Evolutionary conservation across 2,329 filamentous ascomycete genomes (phyloP).

Genomic region (Sarocladium brachiariae): DNA sequence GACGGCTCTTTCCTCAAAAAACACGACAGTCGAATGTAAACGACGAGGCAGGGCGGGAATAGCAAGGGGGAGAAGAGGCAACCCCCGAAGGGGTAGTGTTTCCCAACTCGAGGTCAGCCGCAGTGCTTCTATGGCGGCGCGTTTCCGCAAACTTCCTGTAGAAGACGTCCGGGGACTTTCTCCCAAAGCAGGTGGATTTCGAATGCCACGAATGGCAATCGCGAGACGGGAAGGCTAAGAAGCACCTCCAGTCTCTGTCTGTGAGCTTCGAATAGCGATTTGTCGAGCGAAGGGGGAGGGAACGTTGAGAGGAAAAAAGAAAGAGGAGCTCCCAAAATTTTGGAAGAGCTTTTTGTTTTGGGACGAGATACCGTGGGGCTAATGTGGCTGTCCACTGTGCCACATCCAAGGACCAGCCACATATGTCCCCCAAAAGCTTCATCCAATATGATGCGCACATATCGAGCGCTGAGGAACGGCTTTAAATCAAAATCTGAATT

Average conservation of each 20-base stretch:
- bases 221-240: conserved; percentile 28
- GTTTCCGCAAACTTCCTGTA: conserved; percentile 68
- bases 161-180: conserved; percentile 98
- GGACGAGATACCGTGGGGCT: conserved; percentile 2
- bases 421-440: not conserved
- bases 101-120: conserved; percentile 61
- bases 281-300: conserved; percentile 87
- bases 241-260: conserved; percentile 63
- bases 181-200: conserved; percentile 73
- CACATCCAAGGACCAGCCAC: not conserved
- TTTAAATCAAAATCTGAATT: too few species aligned
- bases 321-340: conserved; percentile 17
- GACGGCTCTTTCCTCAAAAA: conserved; percentile 15
- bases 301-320: conserved; percentile 27
- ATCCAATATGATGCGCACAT: not conserved
- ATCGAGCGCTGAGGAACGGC: not conserved
- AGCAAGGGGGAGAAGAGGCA: conserved; percentile 25
- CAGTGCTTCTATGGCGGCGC: conserved; percentile 99
- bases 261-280: conserved; percentile 99
- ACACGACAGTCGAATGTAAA: conserved; percentile 39
- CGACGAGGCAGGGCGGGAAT: conserved; percentile 33
- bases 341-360: conserved; percentile 7
- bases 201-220: not conserved
- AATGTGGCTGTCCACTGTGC: not conserved
- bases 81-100: conserved; percentile 1